A percentile compares a stretch with the other conserved stretches of the same genome.
Conservation (phyloP, 306 rosid genomes). For the Citrullus colocynthis region DNA sequence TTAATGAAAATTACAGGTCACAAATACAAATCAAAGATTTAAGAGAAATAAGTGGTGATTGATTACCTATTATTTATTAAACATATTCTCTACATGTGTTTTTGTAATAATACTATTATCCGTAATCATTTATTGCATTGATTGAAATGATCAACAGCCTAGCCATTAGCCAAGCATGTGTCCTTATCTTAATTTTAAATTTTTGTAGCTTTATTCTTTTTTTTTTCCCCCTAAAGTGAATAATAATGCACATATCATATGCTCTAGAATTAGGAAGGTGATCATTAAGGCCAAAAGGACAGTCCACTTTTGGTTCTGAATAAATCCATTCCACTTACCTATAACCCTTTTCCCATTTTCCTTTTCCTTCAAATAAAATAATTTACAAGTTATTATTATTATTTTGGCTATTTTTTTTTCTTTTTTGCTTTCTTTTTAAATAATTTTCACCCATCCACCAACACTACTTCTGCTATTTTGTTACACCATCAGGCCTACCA, state of each 20-base stretch:
- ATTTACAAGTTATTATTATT: not conserved
- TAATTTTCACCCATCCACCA: not conserved
- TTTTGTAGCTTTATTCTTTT: too few species aligned
- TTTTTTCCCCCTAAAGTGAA: too few species aligned
- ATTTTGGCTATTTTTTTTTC: not conserved
- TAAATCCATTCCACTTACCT: not conserved
- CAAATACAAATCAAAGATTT: not conserved
- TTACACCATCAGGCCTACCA: not conserved
- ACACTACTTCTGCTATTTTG: not conserved
- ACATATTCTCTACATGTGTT: not conserved
- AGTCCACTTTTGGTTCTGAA: not conserved
- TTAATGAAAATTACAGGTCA: not conserved
- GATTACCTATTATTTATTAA: not conserved
- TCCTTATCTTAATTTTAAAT: too few species aligned
- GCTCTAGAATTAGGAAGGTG: not conserved
- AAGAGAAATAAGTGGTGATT: not conserved
- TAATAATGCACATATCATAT: not conserved
- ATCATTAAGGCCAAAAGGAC: not conserved
- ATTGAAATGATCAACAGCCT: not conserved
- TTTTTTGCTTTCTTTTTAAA: too few species aligned
- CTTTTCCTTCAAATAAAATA: not conserved
- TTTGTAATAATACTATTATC: not conserved
- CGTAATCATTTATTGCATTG: not conserved
- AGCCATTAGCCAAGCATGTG: not conserved
- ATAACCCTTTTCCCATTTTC: not conserved